Conservation (phyloP, 768 basidiomycete genomes). For the Coprinopsis strossmayeri region DNA sequence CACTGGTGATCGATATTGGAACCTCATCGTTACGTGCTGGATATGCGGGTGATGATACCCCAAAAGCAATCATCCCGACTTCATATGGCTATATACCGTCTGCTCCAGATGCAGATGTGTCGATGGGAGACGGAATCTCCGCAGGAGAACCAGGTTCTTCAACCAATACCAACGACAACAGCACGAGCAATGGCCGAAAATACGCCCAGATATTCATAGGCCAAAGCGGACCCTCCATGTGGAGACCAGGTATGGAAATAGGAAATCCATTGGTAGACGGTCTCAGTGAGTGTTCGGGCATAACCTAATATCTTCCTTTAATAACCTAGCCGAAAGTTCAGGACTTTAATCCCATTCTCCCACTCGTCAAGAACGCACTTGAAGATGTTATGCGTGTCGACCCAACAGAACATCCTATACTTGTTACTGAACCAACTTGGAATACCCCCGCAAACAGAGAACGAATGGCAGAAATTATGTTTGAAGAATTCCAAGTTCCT, state of each 20-base stretch:
- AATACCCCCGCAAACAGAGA: slow-evolving; percentile 90
- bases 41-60: slow-evolving; percentile 95
- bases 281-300: slow-evolving; percentile 64
- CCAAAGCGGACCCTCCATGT: slow-evolving; percentile 83
- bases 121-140: slow-evolving; percentile 44
- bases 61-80: slow-evolving; percentile 87
- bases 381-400: slow-evolving; percentile 71
- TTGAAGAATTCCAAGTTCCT: slow-evolving; percentile 91
- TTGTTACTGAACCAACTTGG: slow-evolving; percentile 96
- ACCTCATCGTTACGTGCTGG: slow-evolving; percentile 86
- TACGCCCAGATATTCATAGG: slow-evolving; percentile 71
- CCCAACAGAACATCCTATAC: slow-evolving; percentile 81
- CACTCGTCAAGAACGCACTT: slow-evolving; percentile 70
- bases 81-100: slow-evolving; percentile 71
- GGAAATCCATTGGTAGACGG: slow-evolving; percentile 80
- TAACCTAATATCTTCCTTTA: neutral
- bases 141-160: slow-evolving; percentile 13
- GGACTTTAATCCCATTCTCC: slow-evolving; percentile 71
- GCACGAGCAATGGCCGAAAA: slow-evolving; percentile 31
- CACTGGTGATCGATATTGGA: slow-evolving; percentile 93
- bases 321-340: slow-evolving; percentile 35
- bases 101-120: slow-evolving; percentile 39
- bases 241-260: slow-evolving; percentile 87
- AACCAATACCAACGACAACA: slow-evolving; percentile 19
- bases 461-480: slow-evolving; percentile 95